Base-by-base conservation (phyloP, 345 rosid species). In the Laguncularia racemosa region DNA sequence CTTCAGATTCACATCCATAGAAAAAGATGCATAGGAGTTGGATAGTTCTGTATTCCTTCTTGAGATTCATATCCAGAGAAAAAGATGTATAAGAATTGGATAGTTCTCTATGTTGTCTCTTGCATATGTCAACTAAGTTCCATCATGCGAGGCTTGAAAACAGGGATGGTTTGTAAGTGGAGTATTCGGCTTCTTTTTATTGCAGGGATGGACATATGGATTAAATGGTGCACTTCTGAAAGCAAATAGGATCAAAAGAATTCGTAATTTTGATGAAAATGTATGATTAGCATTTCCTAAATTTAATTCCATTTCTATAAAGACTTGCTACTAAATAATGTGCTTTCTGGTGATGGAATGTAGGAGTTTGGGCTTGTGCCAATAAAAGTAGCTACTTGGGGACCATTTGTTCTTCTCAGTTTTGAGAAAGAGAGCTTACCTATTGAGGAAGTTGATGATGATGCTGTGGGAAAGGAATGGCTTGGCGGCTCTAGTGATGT, bases 161-260 rank as follows among this genome's bases (percentile, higher is more conserved):
- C 40, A 33, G 40, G 40, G 40, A 33, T 58, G 49, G 47, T 26
- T 17, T 18, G 26, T 20, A 44, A 15, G 53, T 48, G 20, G 16
- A 17, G 51, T 20, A 16, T 49, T 46, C 45, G 44, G 12, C 11
- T 13, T 1, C 59, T 64, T 59, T 51, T 50, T 33, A 33, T 33
- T 72, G 61, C 80, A 86, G 95, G 96, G 89, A 48, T 89, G 98
- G 93, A 89, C 96, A 17, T 92, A 92, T 62, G 81, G 82, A 40
- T 71, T 89, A 73, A 77, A 75, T 33, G 96, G 91, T 49, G 80
- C 77, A n/a, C 95, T 92, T 74, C 76, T 80, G 13, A 92, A 86
- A 64, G 95, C 89, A 55, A 89, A 86, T 62, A 74, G 91, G 64
- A 74, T 80, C 44, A 63, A 72, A 1, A 93, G 91, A 71, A 78